Conservation (phyloP, 73 alveolate species). For the Blepharisma stoltei region DNA sequence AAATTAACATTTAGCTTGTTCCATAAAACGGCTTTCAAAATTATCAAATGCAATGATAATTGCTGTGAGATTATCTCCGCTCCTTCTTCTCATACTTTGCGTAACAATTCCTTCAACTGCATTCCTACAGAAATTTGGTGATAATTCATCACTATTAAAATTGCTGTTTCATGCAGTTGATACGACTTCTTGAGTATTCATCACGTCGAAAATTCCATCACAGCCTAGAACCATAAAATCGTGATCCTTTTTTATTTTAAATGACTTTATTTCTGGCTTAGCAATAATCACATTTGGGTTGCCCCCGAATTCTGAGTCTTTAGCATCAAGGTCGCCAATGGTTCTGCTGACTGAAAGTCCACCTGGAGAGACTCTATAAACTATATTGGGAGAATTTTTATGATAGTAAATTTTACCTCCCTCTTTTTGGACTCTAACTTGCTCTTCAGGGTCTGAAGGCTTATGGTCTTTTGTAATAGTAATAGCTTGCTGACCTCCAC, state of each 20-base stretch:
- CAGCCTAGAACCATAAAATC: constrained; percentile 32
- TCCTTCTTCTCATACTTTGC: constrained; percentile 51
- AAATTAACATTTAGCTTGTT: too few species aligned
- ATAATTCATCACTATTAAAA: too few species aligned
- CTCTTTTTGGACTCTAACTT: background rate
- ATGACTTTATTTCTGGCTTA: background rate
- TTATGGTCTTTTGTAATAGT: constrained; percentile 18
- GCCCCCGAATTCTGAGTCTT: background rate
- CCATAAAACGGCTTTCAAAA: too few species aligned
- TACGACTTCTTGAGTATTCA: constrained; percentile 15
- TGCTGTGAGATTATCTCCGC: constrained; percentile 14
- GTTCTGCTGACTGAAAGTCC: background rate
- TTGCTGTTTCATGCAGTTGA: too few species aligned
- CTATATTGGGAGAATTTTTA: background rate
- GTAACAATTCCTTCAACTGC: constrained; percentile 84
- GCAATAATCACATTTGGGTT: background rate
- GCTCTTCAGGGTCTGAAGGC: constrained; percentile 26
- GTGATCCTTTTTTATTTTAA: background rate
- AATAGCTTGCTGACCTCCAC: background rate
- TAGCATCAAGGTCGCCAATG: background rate
- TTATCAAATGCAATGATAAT: background rate
- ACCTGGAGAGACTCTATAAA: constrained; percentile 1
- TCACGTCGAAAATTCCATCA: constrained; percentile 51
- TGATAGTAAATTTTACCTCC: background rate
- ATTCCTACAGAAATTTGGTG: background rate